phyloP scores from a whole-genome alignment of 2,329 filamentous ascomycete species.

The Aspergillus novofumigatus region DNA sequence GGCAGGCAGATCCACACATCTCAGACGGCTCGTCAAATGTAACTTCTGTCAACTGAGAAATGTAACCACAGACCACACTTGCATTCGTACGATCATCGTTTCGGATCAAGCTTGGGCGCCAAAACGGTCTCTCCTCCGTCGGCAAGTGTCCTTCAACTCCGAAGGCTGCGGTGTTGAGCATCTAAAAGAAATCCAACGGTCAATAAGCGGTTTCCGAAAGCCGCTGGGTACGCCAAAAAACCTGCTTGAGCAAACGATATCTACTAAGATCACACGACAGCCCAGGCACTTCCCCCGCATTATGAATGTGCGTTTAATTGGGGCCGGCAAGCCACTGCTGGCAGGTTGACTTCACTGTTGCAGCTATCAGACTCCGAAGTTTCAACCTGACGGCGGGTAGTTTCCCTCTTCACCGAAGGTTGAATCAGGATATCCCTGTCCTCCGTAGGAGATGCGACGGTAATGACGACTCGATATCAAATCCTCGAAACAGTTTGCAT shows the following conservation, averaged over 20 bases:
- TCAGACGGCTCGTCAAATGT: background rate
- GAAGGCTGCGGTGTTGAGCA: background rate
- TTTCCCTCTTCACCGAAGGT: background rate
- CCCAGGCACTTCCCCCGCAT: background rate
- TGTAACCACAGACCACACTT: background rate
- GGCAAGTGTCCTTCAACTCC: background rate
- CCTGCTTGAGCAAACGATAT: too few relatives aligned
- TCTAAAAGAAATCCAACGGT: background rate
- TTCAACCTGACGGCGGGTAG: background rate
- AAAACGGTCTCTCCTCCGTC: background rate
- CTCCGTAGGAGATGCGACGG: background rate
- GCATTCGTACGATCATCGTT: background rate
- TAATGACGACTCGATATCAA: background rate
- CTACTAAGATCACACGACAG: background rate
- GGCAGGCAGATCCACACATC: background rate
- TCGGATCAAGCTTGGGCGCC: background rate
- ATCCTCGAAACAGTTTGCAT: background rate
- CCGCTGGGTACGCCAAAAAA: too few relatives aligned
- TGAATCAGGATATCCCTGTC: background rate
- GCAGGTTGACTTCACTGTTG: background rate
- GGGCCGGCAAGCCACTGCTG: background rate
- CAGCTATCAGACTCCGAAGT: background rate
- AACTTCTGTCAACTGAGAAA: background rate
- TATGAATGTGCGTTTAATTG: background rate
- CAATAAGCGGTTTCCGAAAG: background rate